Base-by-base conservation (phyloP, 2,329 filamentous ascomycete species). In the Phialophora tarda region DNA sequence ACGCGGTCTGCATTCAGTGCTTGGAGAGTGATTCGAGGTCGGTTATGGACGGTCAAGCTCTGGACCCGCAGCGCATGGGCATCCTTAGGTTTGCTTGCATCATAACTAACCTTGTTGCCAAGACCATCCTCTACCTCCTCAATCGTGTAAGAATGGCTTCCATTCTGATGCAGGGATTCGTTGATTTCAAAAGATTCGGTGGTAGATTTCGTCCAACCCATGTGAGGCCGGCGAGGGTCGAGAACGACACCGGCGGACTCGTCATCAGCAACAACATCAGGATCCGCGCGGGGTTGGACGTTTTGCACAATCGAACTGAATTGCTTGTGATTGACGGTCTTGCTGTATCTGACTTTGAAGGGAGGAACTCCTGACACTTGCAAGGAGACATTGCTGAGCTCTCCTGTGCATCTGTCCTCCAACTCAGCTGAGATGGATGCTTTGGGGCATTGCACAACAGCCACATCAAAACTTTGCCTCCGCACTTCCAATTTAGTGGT, bases 401-500 rank as follows among this genome's bases (percentile, higher is more conserved):
- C 94, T 61, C 91, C 92, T 61, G 90, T 87, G 77, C 95, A 99
- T 74, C 91, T 90, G 70, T 91, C 85, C 1, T 83, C 79, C 4
- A 85, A 82, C 24, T 86, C 84, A 6, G 88, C 83, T 68, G 88
- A 87, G 30, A 98, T 88, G 59, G 84, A 83, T 23, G 92, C 95
- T 71, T 88, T 89, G 1, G 95, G 95, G 76, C 95, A 99, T 30
- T 87, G 83, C 12, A 96, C 92, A 57, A 99, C 89, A 62, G 96
- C 89, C 0, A 93, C 91, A 73, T 95, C 91, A 57, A 89, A 89
- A 60, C 84, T 85, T 48, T 86, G 84, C 48, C 91, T 88, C 73
- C 93, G 92, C 11, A 97, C 92, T 76, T 98, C 93, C 34, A 99
- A 86, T 77, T 97, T 96, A 66, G 96, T 95, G 76, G 96, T 90